These are phyloP conservation scores for Phytophthora chlamydospora DNA, from an alignment of 352 stramenopile genomes.

Conservation along the genomic window DNA sequence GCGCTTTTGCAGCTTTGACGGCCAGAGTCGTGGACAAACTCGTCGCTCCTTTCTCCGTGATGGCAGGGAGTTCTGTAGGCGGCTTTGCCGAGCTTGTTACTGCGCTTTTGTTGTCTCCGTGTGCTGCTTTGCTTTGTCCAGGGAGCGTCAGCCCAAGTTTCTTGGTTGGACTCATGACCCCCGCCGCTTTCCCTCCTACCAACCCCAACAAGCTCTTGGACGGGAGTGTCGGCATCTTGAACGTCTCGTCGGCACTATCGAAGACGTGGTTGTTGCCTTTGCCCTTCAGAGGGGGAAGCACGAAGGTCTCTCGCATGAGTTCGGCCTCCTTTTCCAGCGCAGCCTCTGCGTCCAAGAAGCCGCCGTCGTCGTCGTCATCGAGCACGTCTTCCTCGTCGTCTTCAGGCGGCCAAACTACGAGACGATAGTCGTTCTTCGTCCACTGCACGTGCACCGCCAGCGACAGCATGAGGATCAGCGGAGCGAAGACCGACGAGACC, in stretches of 20 bases:
- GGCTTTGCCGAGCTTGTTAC: slow-evolving; percentile 2
- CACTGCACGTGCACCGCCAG: slow-evolving; percentile 80
- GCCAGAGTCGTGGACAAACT: slow-evolving; percentile 12
- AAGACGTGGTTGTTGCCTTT: slow-evolving; percentile 63
- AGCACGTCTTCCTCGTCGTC: slow-evolving; percentile 83
- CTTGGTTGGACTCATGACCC: slow-evolving; percentile 23
- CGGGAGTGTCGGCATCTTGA: slow-evolving; percentile 82
- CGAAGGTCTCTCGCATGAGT: slow-evolving; percentile 78
- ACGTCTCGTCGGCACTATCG: slow-evolving; percentile 63
- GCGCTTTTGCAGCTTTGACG: slow-evolving; percentile 16
- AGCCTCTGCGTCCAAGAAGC: slow-evolving; percentile 61
- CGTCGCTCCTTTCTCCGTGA: slow-evolving; percentile 13
- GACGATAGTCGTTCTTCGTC: slow-evolving; percentile 82
- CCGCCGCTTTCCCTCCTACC: slow-evolving; percentile 16
- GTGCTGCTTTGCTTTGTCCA: slow-evolving; percentile 15
- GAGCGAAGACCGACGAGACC: slow-evolving; percentile 73
- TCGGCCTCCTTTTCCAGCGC: slow-evolving; percentile 79
- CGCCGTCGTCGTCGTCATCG: slow-evolving; percentile 72
- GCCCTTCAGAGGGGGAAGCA: slow-evolving; percentile 74
- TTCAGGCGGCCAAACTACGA: slow-evolving; percentile 83
- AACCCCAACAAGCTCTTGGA: slow-evolving; percentile 49
- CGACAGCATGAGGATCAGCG: slow-evolving; percentile 79
- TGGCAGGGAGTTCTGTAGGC: slow-evolving; percentile 2
- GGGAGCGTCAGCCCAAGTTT: slow-evolving; percentile 23
- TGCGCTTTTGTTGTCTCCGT: slow-evolving; percentile 5